A percentile compares a stretch with the other conserved stretches of the same genome.
Conservation (phyloP, 768 basidiomycete genomes). For the Russula brevipes region DNA sequence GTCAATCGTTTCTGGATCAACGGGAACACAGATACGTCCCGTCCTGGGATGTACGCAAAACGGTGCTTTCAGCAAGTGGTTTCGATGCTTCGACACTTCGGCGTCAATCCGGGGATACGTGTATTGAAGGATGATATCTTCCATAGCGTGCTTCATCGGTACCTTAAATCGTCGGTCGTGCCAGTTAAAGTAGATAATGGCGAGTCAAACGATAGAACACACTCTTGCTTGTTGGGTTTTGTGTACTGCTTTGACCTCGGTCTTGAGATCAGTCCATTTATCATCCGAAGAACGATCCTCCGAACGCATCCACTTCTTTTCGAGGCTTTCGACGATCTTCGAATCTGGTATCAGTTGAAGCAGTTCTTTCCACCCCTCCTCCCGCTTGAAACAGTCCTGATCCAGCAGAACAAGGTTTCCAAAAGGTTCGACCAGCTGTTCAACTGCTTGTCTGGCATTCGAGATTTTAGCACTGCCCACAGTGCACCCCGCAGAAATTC, state of each 20-base stretch:
- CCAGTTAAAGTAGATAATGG: not conserved
- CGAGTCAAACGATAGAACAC: conserved; percentile 19
- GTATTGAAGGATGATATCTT: conserved; percentile 89
- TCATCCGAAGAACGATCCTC: conserved; percentile 52
- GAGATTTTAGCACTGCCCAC: conserved; percentile 9
- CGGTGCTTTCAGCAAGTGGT: conserved; percentile 95
- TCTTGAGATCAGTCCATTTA: conserved; percentile 70
- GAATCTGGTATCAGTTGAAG: conserved; percentile 70
- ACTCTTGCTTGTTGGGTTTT: conserved; percentile 36
- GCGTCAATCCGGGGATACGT: conserved; percentile 95
- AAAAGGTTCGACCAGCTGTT: conserved; percentile 54
- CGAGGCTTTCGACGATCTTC: conserved; percentile 43
- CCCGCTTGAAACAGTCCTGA: conserved; percentile 74
- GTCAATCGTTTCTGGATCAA: conserved; percentile 70
- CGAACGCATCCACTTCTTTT: conserved; percentile 53
- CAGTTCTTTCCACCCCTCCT: conserved; percentile 69
- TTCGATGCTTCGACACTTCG: conserved; percentile 95
- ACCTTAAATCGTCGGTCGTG: conserved; percentile 27
- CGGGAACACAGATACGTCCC: conserved; percentile 90
- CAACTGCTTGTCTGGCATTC: conserved; percentile 33
- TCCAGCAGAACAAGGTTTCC: conserved; percentile 64
- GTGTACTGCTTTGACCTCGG: conserved; percentile 32
- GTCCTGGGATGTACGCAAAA: conserved; percentile 98
- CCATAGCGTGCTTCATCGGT: conserved; percentile 48
- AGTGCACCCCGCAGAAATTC: not conserved